Evolutionary conservation across 306 rosid genomes (phyloP).

Genomic region (Prunus persica): DNA sequence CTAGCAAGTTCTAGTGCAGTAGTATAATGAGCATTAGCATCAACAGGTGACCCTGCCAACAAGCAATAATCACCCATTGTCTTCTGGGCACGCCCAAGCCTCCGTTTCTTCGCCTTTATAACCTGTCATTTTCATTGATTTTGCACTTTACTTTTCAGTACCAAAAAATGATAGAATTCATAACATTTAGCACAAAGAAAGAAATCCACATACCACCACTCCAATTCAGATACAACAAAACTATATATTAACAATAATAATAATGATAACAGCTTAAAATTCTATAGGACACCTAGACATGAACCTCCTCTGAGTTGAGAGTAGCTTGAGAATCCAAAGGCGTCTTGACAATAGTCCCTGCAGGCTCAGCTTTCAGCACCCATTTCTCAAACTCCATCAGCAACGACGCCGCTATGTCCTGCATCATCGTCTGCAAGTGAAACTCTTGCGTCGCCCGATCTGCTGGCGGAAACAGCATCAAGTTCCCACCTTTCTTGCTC

Average conservation of each 20-base stretch:
- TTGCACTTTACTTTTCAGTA: conserved; percentile 14
- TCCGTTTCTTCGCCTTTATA: conserved; percentile 90
- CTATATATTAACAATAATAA: not conserved
- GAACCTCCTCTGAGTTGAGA: conserved; percentile 99
- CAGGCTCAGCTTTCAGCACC: conserved; percentile 95
- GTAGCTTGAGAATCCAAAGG: conserved; percentile 99
- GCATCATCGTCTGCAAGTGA: conserved; percentile 95
- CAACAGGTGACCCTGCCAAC: conserved; percentile 96
- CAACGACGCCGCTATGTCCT: conserved; percentile 85
- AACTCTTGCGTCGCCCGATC: conserved; percentile 79
- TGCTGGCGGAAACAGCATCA: conserved; percentile 93
- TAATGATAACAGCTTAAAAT: conserved; percentile 4
- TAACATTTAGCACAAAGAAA: conserved; percentile 12
- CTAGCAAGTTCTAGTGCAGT: conserved; percentile 90
- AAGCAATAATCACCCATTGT: conserved; percentile 94
- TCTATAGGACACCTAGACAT: conserved; percentile 91
- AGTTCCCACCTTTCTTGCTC: conserved; percentile 63
- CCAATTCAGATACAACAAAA: not conserved
- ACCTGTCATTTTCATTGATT: conserved; percentile 45
- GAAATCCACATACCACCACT: not conserved
- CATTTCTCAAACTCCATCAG: conserved; percentile 97
- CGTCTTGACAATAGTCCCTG: conserved; percentile 95
- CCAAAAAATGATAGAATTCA: conserved; percentile 19
- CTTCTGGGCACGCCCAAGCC: conserved; percentile 98
- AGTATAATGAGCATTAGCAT: conserved; percentile 88